Conservation (phyloP, 768 basidiomycete genomes). For the Podaxis carcinomalis region DNA sequence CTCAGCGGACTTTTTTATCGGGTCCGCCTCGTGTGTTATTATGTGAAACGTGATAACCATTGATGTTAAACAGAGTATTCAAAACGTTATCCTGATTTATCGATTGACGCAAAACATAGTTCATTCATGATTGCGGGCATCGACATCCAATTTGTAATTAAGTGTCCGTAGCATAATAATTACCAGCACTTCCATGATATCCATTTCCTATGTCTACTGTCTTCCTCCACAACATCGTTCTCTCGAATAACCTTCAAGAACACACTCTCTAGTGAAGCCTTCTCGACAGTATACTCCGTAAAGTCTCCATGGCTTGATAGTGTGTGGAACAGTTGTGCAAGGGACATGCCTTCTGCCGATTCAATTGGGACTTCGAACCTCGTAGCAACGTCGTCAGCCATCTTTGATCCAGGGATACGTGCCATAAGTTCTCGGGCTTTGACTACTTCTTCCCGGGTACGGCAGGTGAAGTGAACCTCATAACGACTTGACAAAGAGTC, state of each 20-base stretch:
- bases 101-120: not conserved
- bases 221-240: conserved; percentile 51
- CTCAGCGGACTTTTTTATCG: no score
- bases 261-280: conserved; percentile 65
- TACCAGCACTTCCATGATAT: conserved; percentile 15
- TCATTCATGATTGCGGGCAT: not conserved
- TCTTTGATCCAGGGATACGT: conserved; percentile 52
- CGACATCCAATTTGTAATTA: not conserved
- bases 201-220: conserved; percentile 18
- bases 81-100: not conserved
- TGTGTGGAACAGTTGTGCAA: conserved; percentile 55
- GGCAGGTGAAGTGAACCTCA: no score
- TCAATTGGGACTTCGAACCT: conserved; percentile 69
- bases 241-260: conserved; percentile 68
- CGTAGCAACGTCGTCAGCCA: conserved; percentile 72
- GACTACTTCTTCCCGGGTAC: no score
- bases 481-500: no score
- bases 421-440: conserved; percentile 60
- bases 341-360: conserved; percentile 34
- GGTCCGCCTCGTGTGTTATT: not conserved
- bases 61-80: not conserved
- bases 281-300: conserved; percentile 67
- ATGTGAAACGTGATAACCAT: not conserved
- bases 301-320: conserved; percentile 51
- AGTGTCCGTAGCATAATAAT: not conserved